Base-by-base conservation (phyloP, 1,139 yeast species). In the Kodamaea fungicola region DNA sequence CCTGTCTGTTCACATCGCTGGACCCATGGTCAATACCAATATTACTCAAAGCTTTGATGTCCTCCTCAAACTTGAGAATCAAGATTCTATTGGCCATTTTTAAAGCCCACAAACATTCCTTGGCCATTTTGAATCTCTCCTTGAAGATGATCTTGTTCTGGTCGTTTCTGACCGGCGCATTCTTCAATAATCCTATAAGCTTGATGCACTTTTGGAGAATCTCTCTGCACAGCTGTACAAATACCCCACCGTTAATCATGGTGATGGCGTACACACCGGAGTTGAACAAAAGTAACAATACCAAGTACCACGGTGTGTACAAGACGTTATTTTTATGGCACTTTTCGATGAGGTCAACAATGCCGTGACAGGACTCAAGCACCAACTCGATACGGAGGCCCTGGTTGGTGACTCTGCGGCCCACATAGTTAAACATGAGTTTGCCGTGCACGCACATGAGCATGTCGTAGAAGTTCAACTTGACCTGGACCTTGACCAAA, bases 91-190 rank as follows among this genome's bases (percentile, higher is more conserved):
- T 78, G 36, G 78, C 61, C 64, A 73, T 75, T 43, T 77, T 77
- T 28, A 80, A 53, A 1, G 79, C 80, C 87, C 87, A 80, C 22
- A 77, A 54, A 50, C 83, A 77, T 51, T 80, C 86, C 37, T 69
- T 66, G 8, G 75, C 78, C 87, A 80, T 80, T 33, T 67, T 70
- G 50, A 74, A 75, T 37, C 80, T 54, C 36, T 68, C 74, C 32
- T 64, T 64, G 24, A 59, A 51, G 6, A 67, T 49, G 8, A 71
- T 51, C 38, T 58, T 58, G 12, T 72, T 71, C 24, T 54, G 34
- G 5, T 52, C 56, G 36, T 62, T 57, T 23, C 58, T 48, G 2
- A 68, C 67, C 3, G 69, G 60, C 4, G 70, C 57, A 25, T 52
- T 53, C 31, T 58, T 57, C 8, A 68, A 43, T 1, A 52, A 42